Percentiles rank a stretch among this genome's conserved stretches.
These are phyloP conservation scores for Aspergillus carbonarius DNA, from an alignment of 2,329 filamentous ascomycete genomes.

Conservation along the genomic window DNA sequence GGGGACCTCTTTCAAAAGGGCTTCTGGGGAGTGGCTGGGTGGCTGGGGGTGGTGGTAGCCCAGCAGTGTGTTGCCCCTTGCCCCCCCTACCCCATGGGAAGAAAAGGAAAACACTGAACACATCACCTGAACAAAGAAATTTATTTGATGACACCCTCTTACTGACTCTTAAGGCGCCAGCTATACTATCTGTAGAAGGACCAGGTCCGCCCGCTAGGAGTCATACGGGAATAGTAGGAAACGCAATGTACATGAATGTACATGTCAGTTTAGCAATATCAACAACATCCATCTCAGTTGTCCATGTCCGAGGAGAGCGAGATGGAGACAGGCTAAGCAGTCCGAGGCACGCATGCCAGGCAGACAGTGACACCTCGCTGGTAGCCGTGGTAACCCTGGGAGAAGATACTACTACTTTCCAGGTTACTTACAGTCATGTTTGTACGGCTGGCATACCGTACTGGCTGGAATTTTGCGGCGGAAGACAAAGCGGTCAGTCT, in stretches of 20 bases:
- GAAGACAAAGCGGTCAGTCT: conserved; percentile 3
- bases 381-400: neutral
- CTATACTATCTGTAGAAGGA: too few relatives aligned
- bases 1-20: neutral
- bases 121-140: neutral
- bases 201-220: too few relatives aligned
- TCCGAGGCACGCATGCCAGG: too few relatives aligned
- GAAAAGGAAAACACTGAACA: neutral
- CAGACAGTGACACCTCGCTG: neutral
- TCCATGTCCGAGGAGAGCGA: too few relatives aligned
- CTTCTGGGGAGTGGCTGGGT: neutral
- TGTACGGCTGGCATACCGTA: too few relatives aligned
- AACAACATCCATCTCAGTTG: too few relatives aligned
- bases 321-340: too few relatives aligned
- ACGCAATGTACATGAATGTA: too few relatives aligned
- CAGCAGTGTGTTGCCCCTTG: neutral
- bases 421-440: neutral
- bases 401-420: neutral
- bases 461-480: conserved; percentile 10
- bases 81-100: neutral
- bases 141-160: neutral
- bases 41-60: neutral
- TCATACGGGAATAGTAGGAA: too few relatives aligned
- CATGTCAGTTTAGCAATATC: too few relatives aligned
- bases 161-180: neutral